phyloP scores from a whole-genome alignment of 805 yeast genomes.

The Metschnikowia sp. region DNA sequence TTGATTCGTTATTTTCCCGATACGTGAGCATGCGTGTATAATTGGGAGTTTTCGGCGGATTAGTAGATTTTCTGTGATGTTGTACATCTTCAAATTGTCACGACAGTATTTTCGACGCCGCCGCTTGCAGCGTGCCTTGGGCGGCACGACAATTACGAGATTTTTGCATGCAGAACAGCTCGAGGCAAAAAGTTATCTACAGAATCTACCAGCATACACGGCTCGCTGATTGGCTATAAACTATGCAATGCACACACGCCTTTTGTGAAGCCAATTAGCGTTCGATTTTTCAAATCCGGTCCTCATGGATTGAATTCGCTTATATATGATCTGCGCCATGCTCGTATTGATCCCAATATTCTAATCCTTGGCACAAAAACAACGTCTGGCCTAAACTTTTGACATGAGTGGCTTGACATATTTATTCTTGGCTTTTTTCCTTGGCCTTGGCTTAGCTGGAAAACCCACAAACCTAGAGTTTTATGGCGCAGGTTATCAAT shows the following conservation, averaged over 20 bases:
- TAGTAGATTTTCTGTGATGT: too few species aligned
- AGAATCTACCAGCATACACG: slow-evolving; percentile 5
- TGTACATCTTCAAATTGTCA: too few species aligned
- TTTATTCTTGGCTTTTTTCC: slow-evolving; percentile 1
- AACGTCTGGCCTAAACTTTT: not conserved
- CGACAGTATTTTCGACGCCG: not conserved
- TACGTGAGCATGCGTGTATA: too few species aligned
- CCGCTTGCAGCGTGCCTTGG: not conserved
- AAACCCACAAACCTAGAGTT: slow-evolving; percentile 10
- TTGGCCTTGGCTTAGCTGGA: slow-evolving; percentile 6
- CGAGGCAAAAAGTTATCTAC: slow-evolving; percentile 5
- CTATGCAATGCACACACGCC: not conserved
- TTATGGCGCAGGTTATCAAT: slow-evolving; percentile 8
- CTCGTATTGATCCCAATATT: not conserved
- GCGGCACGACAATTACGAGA: not conserved
- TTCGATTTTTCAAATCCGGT: too few species aligned
- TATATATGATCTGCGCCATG: not conserved
- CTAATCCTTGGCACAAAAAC: slow-evolving; percentile 1
- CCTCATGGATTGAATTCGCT: too few species aligned
- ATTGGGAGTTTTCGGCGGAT: too few species aligned
- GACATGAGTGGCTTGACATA: not conserved
- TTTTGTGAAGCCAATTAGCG: not conserved
- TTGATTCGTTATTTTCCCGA: too few species aligned
- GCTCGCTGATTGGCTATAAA: not conserved
- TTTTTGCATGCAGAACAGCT: not conserved